Evolutionary conservation across 2,329 filamentous ascomycete species (phyloP).

Genomic region (Rhinocladiella mackenziei): DNA sequence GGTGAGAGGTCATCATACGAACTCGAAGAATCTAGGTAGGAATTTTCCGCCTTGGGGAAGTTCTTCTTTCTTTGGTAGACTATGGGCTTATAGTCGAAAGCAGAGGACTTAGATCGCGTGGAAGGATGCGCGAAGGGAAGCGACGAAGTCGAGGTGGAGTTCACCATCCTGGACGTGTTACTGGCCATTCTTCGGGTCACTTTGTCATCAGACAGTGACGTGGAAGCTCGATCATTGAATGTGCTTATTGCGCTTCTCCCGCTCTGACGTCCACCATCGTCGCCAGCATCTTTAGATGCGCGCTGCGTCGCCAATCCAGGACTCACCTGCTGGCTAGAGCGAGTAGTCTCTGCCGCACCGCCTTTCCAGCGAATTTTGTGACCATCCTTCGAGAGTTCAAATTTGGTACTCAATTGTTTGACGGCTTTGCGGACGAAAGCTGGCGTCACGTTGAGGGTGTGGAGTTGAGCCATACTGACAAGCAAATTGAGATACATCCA

Average conservation of each 20-base stretch:
- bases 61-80: slow-evolving; percentile 42
- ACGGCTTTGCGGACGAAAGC: slow-evolving; percentile 73
- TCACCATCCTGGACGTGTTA: slow-evolving; percentile 6
- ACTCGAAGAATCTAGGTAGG: slow-evolving; percentile 47
- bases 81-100: slow-evolving; percentile 43
- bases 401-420: slow-evolving; percentile 64
- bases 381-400: slow-evolving; percentile 73
- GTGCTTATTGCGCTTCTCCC: slow-evolving; percentile 46
- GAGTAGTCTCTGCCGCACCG: slow-evolving; percentile 59
- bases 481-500: slow-evolving; percentile 53
- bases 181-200: background rate
- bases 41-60: slow-evolving; percentile 40
- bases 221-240: slow-evolving; percentile 37
- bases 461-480: slow-evolving; percentile 75
- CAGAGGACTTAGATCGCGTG: slow-evolving; percentile 15
- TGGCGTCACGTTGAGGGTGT: slow-evolving; percentile 77
- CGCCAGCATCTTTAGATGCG: slow-evolving; percentile 15
- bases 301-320: slow-evolving; percentile 9
- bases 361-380: slow-evolving; percentile 77
- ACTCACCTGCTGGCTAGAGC: slow-evolving; percentile 54
- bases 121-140: slow-evolving; percentile 11
- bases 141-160: slow-evolving; percentile 11
- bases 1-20: slow-evolving; percentile 49
- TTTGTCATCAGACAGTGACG: slow-evolving; percentile 21
- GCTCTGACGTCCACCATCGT: slow-evolving; percentile 42